Base-by-base conservation (phyloP, 2,329 filamentous ascomycete genomes). In the Colletotrichum camelliae region DNA sequence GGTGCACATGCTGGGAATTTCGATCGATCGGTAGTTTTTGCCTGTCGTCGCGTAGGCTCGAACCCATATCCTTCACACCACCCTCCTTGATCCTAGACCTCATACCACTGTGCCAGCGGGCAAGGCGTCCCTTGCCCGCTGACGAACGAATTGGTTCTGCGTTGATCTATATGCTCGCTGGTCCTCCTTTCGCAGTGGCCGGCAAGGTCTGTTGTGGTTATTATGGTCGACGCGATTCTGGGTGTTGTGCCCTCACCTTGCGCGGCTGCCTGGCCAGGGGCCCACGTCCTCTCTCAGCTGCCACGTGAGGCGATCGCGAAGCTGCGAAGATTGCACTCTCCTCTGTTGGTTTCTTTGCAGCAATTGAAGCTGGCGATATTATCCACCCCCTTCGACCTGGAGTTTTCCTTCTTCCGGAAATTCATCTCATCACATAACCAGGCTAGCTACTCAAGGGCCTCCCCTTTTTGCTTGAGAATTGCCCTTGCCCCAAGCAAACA, bases 11-110 rank as follows among this genome's bases (percentile, higher is more conserved):
- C 43, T 6, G 43, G 43, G 43, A 52, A 52, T 52, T 52, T 52
- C 43, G 43, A 52, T 21, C 43, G 43, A 52, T 52, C 43, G 43
- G 43, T 52, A 52, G 6, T 48, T 48, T 48, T 48, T 48, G 43
- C 43, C 43, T 48, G 43, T 48, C 43, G 43, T 48, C 43, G 43
- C 18, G 43, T 48, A 48, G 43, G 43, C 43, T 48, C 43, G 43
- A 48, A 48, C 43, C 43, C 43, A 48, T 48, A 48, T 48, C 43
- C 43, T 48, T n/a, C 43, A 48, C 43, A 48, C 43, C 43, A 48
- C 43, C 43, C 43, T 48, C 43, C 43, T 48, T 21, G n/a, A 21
- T 48, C 43, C 43, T 48, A 48, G n/a, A 48, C 43, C 43, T 21
- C 18, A 21, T 13, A 21, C 43, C 43, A 21, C 12, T 52, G n/a